These are phyloP conservation scores for Gastrolobium bilobum DNA, from an alignment of 306 rosid species.

Conservation along the genomic window DNA sequence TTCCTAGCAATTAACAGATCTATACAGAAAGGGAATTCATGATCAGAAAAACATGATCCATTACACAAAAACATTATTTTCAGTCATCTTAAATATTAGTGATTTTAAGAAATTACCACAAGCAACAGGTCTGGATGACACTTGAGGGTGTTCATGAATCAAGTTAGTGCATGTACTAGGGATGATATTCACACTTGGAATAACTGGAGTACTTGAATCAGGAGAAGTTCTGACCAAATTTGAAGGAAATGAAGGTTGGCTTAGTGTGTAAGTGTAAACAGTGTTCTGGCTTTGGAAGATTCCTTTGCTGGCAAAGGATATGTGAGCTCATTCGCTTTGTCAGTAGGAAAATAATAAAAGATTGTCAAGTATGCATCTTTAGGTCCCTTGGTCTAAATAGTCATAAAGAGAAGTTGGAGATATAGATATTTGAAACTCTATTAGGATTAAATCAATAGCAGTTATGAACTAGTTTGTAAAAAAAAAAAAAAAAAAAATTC, in stretches of 20 bases:
- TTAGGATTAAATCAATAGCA: not conserved
- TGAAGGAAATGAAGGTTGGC: constrained; percentile 56
- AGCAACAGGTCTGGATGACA: constrained; percentile 59
- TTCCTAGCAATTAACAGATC: constrained; percentile 90
- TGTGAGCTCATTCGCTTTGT: constrained; percentile 80
- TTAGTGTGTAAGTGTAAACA: constrained; percentile 47
- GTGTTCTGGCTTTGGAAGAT: constrained; percentile 52
- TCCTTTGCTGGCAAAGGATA: too few relatives aligned
- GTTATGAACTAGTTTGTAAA: not conserved
- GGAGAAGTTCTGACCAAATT: constrained; percentile 55
- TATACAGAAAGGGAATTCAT: constrained; percentile 38
- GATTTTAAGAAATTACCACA: constrained; percentile 64
- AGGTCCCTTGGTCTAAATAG: constrained; percentile 48
- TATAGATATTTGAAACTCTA: constrained; percentile 12
- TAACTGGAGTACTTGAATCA: constrained; percentile 46
- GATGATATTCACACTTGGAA: constrained; percentile 43
- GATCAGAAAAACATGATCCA: constrained; percentile 53
- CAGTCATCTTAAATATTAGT: not conserved
- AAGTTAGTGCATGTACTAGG: constrained; percentile 36
- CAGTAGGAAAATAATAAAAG: constrained; percentile 81
- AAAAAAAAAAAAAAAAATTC: not conserved
- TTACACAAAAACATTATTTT: not conserved
- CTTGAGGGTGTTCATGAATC: constrained; percentile 53
- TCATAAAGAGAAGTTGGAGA: too few relatives aligned
- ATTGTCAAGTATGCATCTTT: constrained; percentile 79